Evolutionary conservation across 257 asterid genomes (phyloP), one percentile per base, ranked within the genome.

Genomic region (Buddleja alternifolia): DNA sequence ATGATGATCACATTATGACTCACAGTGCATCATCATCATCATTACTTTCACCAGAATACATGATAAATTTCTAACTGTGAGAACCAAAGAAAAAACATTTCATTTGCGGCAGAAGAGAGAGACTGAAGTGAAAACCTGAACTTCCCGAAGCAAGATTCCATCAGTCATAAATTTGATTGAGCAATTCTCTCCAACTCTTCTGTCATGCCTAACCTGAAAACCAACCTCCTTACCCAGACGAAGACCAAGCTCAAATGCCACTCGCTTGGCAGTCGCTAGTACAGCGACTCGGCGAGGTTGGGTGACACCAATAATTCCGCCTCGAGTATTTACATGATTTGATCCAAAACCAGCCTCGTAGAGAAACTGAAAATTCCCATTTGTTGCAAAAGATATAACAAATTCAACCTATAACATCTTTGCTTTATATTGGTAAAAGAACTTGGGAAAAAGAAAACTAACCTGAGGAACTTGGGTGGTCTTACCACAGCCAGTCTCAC

Each of bases 381-480:
- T 42, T 23, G 58, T 75, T 56, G 48, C 17, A 77, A 64, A 25
- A 71, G 51, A 55, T 70, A 32, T 63, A 41, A 32, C n/a, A 60
- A 29, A 37, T 17, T 52, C 16, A 21, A 32, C 15, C 52, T 6
- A 7, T 68, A 19, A 59, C 73, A n/a, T 52, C 12, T 20, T 40
- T 6, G 16, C 14, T 8, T 3, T 52, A 63, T 37, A 40, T 34
- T 63, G 32, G 53, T 15, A 59, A 54, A 62, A 45, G 32, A 60
- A 21, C n/a, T 60, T 23, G 46, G 42, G 24, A 15, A 51, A 24
- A 44, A 29, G 46, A 54, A 48, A 63, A 63, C 90, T 63, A 67
- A 90, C 99, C 97, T 90, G 97, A 9, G 99, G 99, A 76, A 93
- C 97, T 81, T 93, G 99, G 65, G 99, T 93, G 67, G 97, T 93